Conservation (phyloP, 352 stramenopile species). For the Pythium grandisporangium region DNA sequence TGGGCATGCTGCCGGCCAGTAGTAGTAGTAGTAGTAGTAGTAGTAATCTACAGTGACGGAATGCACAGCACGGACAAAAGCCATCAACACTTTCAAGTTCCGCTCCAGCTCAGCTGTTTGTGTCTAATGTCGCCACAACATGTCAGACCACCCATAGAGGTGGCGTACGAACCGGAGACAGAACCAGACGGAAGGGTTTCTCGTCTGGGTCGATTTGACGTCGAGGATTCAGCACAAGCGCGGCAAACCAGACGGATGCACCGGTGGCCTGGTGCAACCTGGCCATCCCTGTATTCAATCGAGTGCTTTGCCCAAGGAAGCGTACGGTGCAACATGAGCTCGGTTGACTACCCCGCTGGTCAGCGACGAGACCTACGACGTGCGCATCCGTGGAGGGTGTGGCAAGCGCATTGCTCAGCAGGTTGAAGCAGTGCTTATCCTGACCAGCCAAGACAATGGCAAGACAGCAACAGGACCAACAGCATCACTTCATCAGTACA, state of each 20-base stretch:
- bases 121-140: not conserved
- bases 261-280: constrained; percentile 22
- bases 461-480: too few relatives aligned
- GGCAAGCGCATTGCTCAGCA: constrained; percentile 18
- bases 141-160: too few relatives aligned
- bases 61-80: not conserved
- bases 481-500: not conserved
- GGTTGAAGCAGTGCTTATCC: constrained; percentile 46
- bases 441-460: too few relatives aligned
- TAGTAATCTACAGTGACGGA: constrained; percentile 4
- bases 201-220: constrained; percentile 11
- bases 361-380: constrained; percentile 36
- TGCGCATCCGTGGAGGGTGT: constrained; percentile 6
- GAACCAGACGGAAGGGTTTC: constrained; percentile 35
- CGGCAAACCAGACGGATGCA: constrained; percentile 34
- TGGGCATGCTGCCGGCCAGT: not conserved
- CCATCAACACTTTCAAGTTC: not conserved
- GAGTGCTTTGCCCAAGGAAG: constrained; percentile 35
- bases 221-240: constrained; percentile 24
- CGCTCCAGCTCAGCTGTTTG: not conserved
- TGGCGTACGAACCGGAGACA: constrained; percentile 15
- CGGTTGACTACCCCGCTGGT: constrained; percentile 27
- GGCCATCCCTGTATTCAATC: constrained; percentile 26
- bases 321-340: constrained; percentile 11
- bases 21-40: not conserved